phyloP scores from a whole-genome alignment of 768 basidiomycete genomes.

The Leccinum sublutescens region DNA sequence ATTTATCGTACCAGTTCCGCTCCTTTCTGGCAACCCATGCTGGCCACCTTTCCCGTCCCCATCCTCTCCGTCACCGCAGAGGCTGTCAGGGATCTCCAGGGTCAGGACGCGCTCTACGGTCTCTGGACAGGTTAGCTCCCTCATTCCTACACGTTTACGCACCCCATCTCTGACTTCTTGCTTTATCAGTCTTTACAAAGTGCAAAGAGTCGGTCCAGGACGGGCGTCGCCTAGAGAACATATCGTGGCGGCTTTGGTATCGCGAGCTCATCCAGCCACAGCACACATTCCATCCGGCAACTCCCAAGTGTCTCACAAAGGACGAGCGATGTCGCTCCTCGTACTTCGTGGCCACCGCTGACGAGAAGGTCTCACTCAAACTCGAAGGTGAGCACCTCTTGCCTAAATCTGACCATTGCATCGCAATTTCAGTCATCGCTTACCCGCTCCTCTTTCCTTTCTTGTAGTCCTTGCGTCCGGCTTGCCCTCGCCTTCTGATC shows the following conservation, averaged over 20 bases:
- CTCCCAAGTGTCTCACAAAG: slow-evolving; percentile 25
- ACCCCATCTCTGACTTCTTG: slow-evolving; percentile 6
- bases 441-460: slow-evolving; percentile 15
- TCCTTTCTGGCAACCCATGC: slow-evolving; percentile 38
- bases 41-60: slow-evolving; percentile 54
- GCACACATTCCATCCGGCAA: slow-evolving; percentile 24
- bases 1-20: slow-evolving; percentile 7
- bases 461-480: slow-evolving; percentile 24
- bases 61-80: slow-evolving; percentile 66
- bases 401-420: slow-evolving; percentile 11
- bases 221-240: slow-evolving; percentile 81
- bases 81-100: slow-evolving; percentile 65
- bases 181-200: slow-evolving; percentile 70
- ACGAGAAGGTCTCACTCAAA: slow-evolving; percentile 16
- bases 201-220: slow-evolving; percentile 78
- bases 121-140: slow-evolving; percentile 62
- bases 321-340: slow-evolving; percentile 23
- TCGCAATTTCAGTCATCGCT: slow-evolving; percentile 16
- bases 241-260: slow-evolving; percentile 85
- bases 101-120: slow-evolving; percentile 60
- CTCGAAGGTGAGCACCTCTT: slow-evolving; percentile 14
- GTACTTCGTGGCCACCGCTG: slow-evolving; percentile 26
- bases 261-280: slow-evolving; percentile 51
- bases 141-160: rapidly evolving
- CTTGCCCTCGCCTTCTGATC: slow-evolving; percentile 31